Base-by-base conservation (phyloP, 169 alveolate genomes). In the Eimeria falciformis region DNA sequence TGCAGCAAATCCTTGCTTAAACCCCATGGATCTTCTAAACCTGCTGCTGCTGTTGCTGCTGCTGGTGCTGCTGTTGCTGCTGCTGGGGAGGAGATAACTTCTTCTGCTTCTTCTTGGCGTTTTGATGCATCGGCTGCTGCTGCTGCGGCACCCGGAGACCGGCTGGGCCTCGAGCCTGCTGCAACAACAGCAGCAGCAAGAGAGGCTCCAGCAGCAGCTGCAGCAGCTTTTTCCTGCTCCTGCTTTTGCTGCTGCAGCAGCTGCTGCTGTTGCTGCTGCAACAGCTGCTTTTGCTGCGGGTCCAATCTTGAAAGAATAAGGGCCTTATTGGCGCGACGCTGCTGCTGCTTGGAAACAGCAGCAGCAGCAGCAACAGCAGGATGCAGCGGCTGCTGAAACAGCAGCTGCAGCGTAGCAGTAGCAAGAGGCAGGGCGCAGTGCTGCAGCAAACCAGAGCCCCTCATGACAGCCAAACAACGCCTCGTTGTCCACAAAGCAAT, bases 391-490 rank as follows among this genome's bases (percentile, higher is more conserved):
- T 79, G 73, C 55, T 23, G 73, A 50, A 79, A 53, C 56, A 53
- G 68, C 88, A 47, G 55, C 73, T 40, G 71, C 88, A 78, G 71
- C 46, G 29, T 46, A 53, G 73, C 55, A 47, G 88, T 78, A 17
- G 73, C 88, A 11, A 78, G 88, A 27, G 88, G 88, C 73, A 78
- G 50, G 14, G 88, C 88, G 50, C 88, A 78, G 29, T n/a, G 25
- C 88, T 78, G 88, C 88, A 78, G 88, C 73, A 78, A 29, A 33
- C 88, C 88, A 17, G 69, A 46, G 37, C 88, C 88, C 55, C 53
- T 46, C 71, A 78, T 78, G 0, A 78, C 5, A 17, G 25, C 55
- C 29, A 78, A 37, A n/a, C 88, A 78, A 14, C 88, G 71, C 88
- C 46, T 40, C 17, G 25, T 43, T 1, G 88, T 50, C 88, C 88